A percentile compares a stretch with the other conserved stretches of the same genome.
These are phyloP conservation scores for Hyaloperonospora brassicae DNA, from an alignment of 352 stramenopile species.

Conservation along the genomic window DNA sequence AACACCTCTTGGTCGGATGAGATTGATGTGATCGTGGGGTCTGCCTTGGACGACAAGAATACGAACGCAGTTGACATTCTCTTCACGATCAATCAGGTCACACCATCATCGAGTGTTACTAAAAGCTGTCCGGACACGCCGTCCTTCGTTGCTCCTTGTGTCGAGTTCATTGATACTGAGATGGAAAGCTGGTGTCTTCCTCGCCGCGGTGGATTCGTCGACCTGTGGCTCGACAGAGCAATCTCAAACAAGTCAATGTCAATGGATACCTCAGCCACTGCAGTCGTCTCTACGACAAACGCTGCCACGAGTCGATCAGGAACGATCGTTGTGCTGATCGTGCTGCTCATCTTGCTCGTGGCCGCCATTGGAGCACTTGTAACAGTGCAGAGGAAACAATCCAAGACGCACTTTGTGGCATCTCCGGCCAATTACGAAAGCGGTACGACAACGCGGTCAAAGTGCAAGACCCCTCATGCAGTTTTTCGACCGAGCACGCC, in stretches of 20 bases:
- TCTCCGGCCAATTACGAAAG: constrained; percentile 21
- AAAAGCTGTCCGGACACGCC: constrained; percentile 26
- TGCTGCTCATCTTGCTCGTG: constrained; percentile 21
- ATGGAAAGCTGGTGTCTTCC: constrained; percentile 32
- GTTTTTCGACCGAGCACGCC: neutral
- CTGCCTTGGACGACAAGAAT: constrained; percentile 2
- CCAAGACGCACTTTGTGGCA: constrained; percentile 5
- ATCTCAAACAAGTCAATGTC: constrained; percentile 5
- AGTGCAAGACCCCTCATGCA: neutral
- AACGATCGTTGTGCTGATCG: constrained; percentile 15
- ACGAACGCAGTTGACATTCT: constrained; percentile 15
- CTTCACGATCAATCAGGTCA: constrained; percentile 45
- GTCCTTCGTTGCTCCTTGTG: constrained; percentile 45
- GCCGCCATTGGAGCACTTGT: constrained; percentile 13
- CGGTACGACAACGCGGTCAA: constrained; percentile 15
- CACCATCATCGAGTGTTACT: constrained; percentile 7
- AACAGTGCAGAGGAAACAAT: constrained; percentile 11
- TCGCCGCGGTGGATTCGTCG: constrained; percentile 21
- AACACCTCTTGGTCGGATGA: constrained; percentile 1
- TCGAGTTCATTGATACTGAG: constrained; percentile 8
- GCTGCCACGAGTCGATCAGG: constrained; percentile 11
- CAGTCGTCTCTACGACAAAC: neutral
- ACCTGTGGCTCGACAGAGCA: constrained; percentile 38
- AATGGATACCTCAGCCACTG: neutral
- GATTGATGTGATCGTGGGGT: constrained; percentile 6